phyloP scores from a whole-genome alignment of 768 basidiomycete genomes.

The Suillus tomentosus region DNA sequence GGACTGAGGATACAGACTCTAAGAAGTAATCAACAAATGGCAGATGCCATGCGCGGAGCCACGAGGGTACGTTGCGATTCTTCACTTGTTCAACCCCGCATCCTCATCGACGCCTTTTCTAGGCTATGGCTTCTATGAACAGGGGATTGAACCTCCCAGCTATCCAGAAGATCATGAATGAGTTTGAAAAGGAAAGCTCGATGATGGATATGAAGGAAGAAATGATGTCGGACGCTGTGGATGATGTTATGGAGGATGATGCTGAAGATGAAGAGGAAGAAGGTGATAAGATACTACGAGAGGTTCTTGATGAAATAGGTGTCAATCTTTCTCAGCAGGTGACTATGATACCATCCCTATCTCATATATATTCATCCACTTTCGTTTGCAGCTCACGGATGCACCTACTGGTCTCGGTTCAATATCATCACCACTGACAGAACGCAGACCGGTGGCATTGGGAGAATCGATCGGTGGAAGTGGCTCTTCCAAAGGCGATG shows the following conservation, averaged over 20 bases:
- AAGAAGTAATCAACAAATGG: constrained; percentile 98
- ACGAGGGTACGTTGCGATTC: constrained; percentile 69
- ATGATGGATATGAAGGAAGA: constrained; percentile 99
- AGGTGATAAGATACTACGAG: constrained; percentile 91
- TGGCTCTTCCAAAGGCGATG: constrained; percentile 38
- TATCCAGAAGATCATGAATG: constrained; percentile 96
- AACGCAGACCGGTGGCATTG: constrained; percentile 82
- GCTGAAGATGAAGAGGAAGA: constrained; percentile 94
- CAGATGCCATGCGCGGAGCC: constrained; percentile 98
- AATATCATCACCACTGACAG: constrained; percentile 58
- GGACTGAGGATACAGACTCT: constrained; percentile 94
- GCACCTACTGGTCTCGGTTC: constrained; percentile 74
- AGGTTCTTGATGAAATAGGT: constrained; percentile 97
- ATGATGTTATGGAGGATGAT: constrained; percentile 95
- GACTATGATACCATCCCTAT: constrained; percentile 17
- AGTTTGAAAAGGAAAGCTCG: constrained; percentile 95
- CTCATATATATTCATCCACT: constrained; percentile 16
- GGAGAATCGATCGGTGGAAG: constrained; percentile 55
- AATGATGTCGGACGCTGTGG: constrained; percentile 99
- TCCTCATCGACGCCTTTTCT: constrained; percentile 14
- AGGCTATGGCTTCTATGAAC: constrained; percentile 99
- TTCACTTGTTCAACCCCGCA: constrained; percentile 5
- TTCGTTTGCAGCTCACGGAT: constrained; percentile 67
- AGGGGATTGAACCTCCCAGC: constrained; percentile 91
- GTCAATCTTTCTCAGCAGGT: constrained; percentile 88